Base-by-base conservation (phyloP, 768 basidiomycete species). In the Mycena rebaudengoi region DNA sequence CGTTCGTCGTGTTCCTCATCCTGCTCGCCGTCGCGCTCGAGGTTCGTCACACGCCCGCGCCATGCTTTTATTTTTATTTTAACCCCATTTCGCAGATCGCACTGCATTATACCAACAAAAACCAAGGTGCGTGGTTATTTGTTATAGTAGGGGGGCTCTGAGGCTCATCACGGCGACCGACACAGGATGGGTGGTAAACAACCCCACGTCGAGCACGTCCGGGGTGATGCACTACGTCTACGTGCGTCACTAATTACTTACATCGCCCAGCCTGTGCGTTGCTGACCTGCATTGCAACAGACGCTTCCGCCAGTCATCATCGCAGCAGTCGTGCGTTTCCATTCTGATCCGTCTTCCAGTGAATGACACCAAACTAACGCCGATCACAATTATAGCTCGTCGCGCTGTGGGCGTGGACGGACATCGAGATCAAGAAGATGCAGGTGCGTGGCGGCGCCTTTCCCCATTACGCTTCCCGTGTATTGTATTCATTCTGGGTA, bases 321-420 rank as follows among this genome's bases (percentile, higher is more conserved):
- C 6, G 83, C 83, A 10, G 83, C 83, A 54, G 67, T 83, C 20
- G 79, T 83, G 56, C 45, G 78, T 72, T 33, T n/a, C n/a, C 45
- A 7, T 40, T 45, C n/a, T 35, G n/a, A 33, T 26, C 26, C 66
- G 23, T 64, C 11, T 20, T n/a, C n/a, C n/a, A n/a, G n/a, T n/a
- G 33, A 46, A 37, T 12, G 41, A 23, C 32, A 35, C 16, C 21
- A 50, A 13, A 10, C 25, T 64, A 23, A 56, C 26, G 6, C n/a
- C n/a, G n/a, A n/a, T n/a, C n/a, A n/a, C 40, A 37, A 29, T 28
- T 43, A 33, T 62, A 83, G 81, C 56, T 86, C 12, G 81, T 83
- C 4, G 82, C 81, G 0, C 60, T 85, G 54, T 87, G 85, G 85
- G 73, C 83, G 6, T 86, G 85, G 85, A 86, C 85, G 6, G 86